Base-by-base conservation (phyloP, 306 rosid genomes). In the Rubus idaeus region DNA sequence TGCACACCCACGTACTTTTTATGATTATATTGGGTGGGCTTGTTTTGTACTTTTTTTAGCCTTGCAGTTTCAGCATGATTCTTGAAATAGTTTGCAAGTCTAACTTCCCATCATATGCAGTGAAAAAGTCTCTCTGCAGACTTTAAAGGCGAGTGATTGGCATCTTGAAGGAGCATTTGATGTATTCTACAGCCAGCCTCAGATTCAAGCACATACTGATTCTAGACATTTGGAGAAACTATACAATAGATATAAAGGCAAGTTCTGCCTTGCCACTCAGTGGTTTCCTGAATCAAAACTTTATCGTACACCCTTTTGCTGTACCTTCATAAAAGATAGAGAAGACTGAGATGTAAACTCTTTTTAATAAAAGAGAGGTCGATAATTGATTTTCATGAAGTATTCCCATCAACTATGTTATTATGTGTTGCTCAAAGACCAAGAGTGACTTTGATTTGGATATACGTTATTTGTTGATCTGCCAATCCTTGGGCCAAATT, bases 141-240 rank as follows among this genome's bases (percentile, higher is more conserved):
- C 89, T 77, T 76, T 96, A 83, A 96, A 96, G 87, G 86, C 94
- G 52, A 89, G 96, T 71, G 99, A 96, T 83, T 96, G 99, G 99
- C 86, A 96, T 84, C 94, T 96, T 84, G 99, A 96, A 89, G 96
- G 97, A 83, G 98, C 99, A 51, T 91, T 96, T 87, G 99, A 96
- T 85, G 85, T 82, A 74, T 96, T 96, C 86, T 96, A 96, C 84
- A 96, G 91, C 85, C 99, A 92, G 69, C 97, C 97, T 68, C 99
- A 91, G 83, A 76, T 87, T 67, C 91, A 86, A 82, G 39, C 96
- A 26, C 78, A 85, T 60, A 85, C 97, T 56, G 98, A 92, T 86
- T 87, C 90, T 57, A 89, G 97, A 89, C 93, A 96, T 79, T 83
- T 96, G 89, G 98, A 92, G 94, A 94, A 96, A 90, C 91, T 96